Conservation (phyloP, 2,329 filamentous ascomycete genomes). For the Acrodontium crateriforme region DNA sequence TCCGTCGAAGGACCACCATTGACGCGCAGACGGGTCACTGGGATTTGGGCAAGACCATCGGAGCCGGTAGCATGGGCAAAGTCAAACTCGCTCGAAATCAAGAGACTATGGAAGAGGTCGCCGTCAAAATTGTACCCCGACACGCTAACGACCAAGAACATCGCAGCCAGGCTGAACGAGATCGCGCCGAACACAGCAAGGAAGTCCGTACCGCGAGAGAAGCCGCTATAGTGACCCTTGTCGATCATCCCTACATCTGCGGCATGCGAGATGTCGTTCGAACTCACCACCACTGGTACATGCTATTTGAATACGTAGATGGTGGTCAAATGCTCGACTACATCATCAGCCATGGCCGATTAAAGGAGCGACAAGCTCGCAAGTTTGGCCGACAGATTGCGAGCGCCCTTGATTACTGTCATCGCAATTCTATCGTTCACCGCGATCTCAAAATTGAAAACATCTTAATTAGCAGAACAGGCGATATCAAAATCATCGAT, state of each 20-base stretch:
- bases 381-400: slow-evolving; percentile 97
- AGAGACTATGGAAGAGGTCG: slow-evolving; percentile 86
- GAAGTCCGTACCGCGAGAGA: slow-evolving; percentile 90
- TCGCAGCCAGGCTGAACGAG: slow-evolving; percentile 55
- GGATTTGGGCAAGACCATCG: slow-evolving; percentile 92
- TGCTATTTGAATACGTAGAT: slow-evolving; percentile 98
- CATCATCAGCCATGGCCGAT: slow-evolving; percentile 92
- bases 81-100: slow-evolving; percentile 89
- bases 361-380: slow-evolving; percentile 96
- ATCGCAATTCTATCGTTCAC: slow-evolving; percentile 95
- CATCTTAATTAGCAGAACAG: slow-evolving; percentile 96
- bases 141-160: slow-evolving; percentile 71
- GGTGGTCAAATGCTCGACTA: slow-evolving; percentile 99
- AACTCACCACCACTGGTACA: slow-evolving; percentile 98
- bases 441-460: slow-evolving; percentile 98
- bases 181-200: slow-evolving; percentile 89
- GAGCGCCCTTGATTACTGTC: slow-evolving; percentile 91
- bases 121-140: slow-evolving; percentile 92
- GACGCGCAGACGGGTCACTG: slow-evolving; percentile 83
- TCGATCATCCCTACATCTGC: slow-evolving; percentile 92
- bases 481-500: slow-evolving; percentile 98
- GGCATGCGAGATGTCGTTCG: slow-evolving; percentile 89
- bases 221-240: slow-evolving; percentile 86
- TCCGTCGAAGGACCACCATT: slow-evolving; percentile 61
- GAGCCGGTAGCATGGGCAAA: slow-evolving; percentile 96